A percentile compares a stretch with the other conserved stretches of the same genome.
These are phyloP conservation scores for Acanthamoeba royreba DNA, from an alignment of 208 protist genomes.

Conservation along the genomic window DNA sequence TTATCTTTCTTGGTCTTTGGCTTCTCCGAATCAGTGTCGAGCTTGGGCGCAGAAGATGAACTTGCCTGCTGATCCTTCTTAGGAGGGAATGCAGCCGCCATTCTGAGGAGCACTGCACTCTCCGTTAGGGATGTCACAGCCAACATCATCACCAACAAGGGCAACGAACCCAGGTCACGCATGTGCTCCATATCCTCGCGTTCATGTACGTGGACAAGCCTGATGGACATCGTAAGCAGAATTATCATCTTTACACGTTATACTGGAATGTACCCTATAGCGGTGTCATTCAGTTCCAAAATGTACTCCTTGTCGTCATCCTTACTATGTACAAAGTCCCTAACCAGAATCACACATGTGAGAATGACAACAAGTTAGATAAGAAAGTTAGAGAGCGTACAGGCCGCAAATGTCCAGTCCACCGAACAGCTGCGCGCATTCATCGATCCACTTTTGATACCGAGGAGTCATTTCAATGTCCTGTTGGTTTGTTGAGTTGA, in stretches of 20 bases:
- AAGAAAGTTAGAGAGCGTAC: background rate
- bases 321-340: constrained; percentile 26
- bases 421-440: constrained; percentile 18
- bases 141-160: no score
- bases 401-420: constrained; percentile 46
- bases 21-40: background rate
- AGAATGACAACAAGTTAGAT: background rate
- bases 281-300: constrained; percentile 53
- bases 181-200: constrained; percentile 31
- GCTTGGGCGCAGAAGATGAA: no score
- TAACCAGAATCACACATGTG: background rate
- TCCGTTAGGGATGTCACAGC: no score
- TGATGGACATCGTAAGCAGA: background rate
- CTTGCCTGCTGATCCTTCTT: no score
- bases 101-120: background rate
- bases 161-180: background rate
- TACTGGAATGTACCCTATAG: background rate
- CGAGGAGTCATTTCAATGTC: constrained; percentile 11
- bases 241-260: background rate
- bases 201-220: constrained; percentile 42
- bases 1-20: background rate
- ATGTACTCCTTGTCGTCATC: constrained; percentile 39
- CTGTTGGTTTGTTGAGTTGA: no score
- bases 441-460: constrained; percentile 12
- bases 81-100: background rate